These are phyloP conservation scores for Plasmodium inui DNA, from an alignment of 169 alveolate species.

Conservation along the genomic window DNA sequence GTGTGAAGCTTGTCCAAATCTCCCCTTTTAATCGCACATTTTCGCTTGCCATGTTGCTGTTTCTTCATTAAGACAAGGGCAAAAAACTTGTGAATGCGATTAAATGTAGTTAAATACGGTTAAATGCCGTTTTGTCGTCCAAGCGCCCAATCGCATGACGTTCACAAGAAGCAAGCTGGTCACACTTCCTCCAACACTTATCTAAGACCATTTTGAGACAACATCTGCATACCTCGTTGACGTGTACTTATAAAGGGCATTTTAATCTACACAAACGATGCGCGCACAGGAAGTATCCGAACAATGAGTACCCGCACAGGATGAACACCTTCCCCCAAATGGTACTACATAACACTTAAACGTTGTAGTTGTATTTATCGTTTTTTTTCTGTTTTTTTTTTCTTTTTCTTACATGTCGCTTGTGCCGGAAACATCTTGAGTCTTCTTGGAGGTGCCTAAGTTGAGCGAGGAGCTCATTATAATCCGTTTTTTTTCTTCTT, in stretches of 20 bases:
- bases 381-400: conserved; percentile 4
- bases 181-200: neutral
- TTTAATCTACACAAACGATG: neutral
- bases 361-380: neutral
- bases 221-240: neutral
- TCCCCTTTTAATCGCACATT: neutral
- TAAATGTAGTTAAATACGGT: neutral
- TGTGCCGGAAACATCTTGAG: conserved; percentile 34
- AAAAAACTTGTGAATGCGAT: neutral
- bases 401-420: conserved; percentile 51
- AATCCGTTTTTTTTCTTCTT: neutral
- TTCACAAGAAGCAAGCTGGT: neutral
- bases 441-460: conserved; percentile 13
- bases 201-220: neutral
- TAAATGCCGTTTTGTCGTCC: neutral
- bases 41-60: neutral
- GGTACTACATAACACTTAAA: neutral
- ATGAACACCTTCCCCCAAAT: neutral
- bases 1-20: neutral
- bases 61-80: neutral
- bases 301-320: neutral
- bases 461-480: conserved; percentile 29
- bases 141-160: neutral
- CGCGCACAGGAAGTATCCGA: neutral
- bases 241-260: neutral